Conservation (phyloP, 441 rosid genomes). For the Bruguiera hainesii region DNA sequence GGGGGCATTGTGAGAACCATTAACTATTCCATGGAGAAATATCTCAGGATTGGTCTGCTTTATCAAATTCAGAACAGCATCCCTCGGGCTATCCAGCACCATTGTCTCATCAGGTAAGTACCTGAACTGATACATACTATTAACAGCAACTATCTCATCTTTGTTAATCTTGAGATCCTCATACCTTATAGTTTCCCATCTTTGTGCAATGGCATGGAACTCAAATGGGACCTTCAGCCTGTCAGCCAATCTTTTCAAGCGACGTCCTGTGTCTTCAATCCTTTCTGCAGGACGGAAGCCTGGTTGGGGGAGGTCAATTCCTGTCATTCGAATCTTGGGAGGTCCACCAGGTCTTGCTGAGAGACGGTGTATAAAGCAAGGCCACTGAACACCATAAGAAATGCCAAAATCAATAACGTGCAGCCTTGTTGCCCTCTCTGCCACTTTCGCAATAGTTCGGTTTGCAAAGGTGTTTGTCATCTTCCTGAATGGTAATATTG, state of each 20-base stretch:
- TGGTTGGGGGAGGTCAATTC: slow-evolving; percentile 84
- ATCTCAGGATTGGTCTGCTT: slow-evolving; percentile 58
- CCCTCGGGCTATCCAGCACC: slow-evolving; percentile 59
- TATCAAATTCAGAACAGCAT: slow-evolving; percentile 58
- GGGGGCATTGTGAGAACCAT: slow-evolving; percentile 73
- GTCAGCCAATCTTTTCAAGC: slow-evolving; percentile 61
- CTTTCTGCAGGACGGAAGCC: slow-evolving; percentile 84
- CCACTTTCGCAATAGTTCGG: slow-evolving; percentile 43
- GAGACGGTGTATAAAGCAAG: slow-evolving; percentile 73
- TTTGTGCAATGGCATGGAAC: slow-evolving; percentile 59
- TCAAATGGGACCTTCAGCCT: slow-evolving; percentile 72
- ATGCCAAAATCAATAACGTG: slow-evolving; percentile 89
- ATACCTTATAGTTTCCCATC: slow-evolving; percentile 76
- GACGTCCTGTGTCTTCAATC: slow-evolving; percentile 71
- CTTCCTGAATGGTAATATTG: slow-evolving; percentile 56
- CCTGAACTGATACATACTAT: slow-evolving; percentile 50
- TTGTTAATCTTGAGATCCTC: slow-evolving; percentile 62
- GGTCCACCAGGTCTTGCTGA: slow-evolving; percentile 56
- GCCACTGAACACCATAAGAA: slow-evolving; percentile 95
- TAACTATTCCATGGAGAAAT: slow-evolving; percentile 65
- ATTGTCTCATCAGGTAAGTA: slow-evolving; percentile 78
- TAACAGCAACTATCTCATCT: slow-evolving; percentile 65
- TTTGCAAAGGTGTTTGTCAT: slow-evolving; percentile 64
- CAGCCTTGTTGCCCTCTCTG: slow-evolving; percentile 52
- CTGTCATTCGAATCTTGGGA: slow-evolving; percentile 73